Evolutionary conservation across 768 basidiomycete genomes (phyloP), one percentile per base, ranked within the genome.

Genomic region (Tremella fuciformis): DNA sequence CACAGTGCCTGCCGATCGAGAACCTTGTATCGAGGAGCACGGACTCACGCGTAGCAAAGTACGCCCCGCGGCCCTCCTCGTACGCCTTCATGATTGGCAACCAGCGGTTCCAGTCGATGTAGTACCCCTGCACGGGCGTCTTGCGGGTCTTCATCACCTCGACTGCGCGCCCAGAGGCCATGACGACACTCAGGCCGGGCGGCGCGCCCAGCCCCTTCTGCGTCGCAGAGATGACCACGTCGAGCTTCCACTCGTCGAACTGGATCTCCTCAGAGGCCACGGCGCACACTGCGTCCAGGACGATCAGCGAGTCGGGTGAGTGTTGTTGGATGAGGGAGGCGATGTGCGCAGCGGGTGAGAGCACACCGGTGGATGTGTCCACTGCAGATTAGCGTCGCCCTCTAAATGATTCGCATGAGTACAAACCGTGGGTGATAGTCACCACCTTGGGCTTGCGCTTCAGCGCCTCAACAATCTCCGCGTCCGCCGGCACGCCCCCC

Each of bases 231-330:
- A 76, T 68, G 22, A 98, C 87, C 38, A 92, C 85, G 66, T 99
- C 96, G 53, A 98, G 81, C 22, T 83, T 85, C 96, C 96, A 98
- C 1, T 83, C 86, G 67, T 98, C 96, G 81, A 96, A 88, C 46
- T 82, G 84, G 68, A 99, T 92, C 75, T 97, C 91, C 76, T 98
- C 96, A 66, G 87, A 89, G 4, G 89, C 96, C 15, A 97, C 91
- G 1, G 91, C 87, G 78, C 96, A 99, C 24, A 99, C 96, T n/a
- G 85, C 90, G 71, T 99, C 96, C 58, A 91, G 81, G 8, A 88
- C 80, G 42, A 91, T 88, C 60, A 99, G 80, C 0, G 92, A 91
- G 11, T 88, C 84, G 1, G 94, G 93, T 0, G 90, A 91, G 59
- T 89, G 83, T 24, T 82, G 80, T 62, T 80, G 82, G 49, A 93